Percentiles rank a stretch among this genome's conserved stretches.
Evolutionary conservation across 176 grass and related monocot genomes (phyloP).

Genomic region (Tuctoria greenei): DNA sequence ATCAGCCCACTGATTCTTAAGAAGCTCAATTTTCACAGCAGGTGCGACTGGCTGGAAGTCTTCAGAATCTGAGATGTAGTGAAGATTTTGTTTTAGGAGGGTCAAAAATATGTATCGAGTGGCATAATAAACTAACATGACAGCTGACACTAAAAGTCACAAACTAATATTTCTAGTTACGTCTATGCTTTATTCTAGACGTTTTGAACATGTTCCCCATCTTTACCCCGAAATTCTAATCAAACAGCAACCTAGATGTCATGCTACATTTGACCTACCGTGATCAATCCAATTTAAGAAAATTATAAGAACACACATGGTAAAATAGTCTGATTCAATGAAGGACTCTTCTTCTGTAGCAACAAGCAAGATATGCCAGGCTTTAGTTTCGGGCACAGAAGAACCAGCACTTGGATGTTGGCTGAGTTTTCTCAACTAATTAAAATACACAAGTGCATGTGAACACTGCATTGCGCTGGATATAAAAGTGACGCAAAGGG

Average conservation of each 20-base stretch:
- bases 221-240: not conserved
- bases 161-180: too few species aligned
- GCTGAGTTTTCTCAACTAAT: not conserved
- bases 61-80: constrained; percentile 54
- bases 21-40: constrained; percentile 45
- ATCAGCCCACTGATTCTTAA: constrained; percentile 74
- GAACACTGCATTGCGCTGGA: not conserved
- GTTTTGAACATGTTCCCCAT: not conserved
- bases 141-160: not conserved
- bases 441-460: not conserved
- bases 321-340: not conserved
- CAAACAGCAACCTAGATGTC: not conserved
- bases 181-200: not conserved
- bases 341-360: not conserved
- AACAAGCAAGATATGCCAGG: not conserved
- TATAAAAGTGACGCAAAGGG: not conserved
- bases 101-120: not conserved
- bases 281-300: not conserved
- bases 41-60: constrained; percentile 60
- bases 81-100: too few species aligned
- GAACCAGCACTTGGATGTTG: not conserved
- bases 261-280: not conserved
- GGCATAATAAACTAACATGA: not conserved
- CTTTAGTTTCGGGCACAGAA: not conserved
- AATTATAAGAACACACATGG: not conserved